phyloP scores from a whole-genome alignment of 2,329 filamentous ascomycete species.

The Scedosporium dehoogii region DNA sequence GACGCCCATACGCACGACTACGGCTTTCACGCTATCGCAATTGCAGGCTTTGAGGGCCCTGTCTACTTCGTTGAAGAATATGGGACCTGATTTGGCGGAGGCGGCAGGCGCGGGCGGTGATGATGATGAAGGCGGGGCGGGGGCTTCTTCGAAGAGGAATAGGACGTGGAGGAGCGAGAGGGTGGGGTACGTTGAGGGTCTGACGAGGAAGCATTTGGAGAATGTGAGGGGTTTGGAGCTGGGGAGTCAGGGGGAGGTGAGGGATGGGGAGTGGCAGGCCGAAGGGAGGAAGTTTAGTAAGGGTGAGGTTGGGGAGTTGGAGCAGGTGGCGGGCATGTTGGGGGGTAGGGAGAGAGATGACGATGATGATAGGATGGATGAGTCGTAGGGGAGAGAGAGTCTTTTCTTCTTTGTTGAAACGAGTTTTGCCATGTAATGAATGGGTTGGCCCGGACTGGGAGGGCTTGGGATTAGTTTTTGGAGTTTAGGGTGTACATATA shows the following conservation, averaged over 20 bases:
- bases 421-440: too few relatives aligned
- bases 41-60: slow-evolving; percentile 67
- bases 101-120: slow-evolving; percentile 18
- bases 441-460: too few relatives aligned
- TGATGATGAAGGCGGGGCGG: slow-evolving; percentile 20
- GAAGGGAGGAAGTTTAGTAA: slow-evolving; percentile 37
- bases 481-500: too few relatives aligned
- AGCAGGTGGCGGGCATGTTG: slow-evolving; percentile 37
- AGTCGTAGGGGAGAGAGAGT: neutral
- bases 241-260: slow-evolving; percentile 48
- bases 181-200: slow-evolving; percentile 72
- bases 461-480: neutral
- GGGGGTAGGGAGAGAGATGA: slow-evolving; percentile 17
- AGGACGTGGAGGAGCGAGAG: slow-evolving; percentile 60
- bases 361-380: slow-evolving; percentile 8
- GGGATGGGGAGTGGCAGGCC: slow-evolving; percentile 55
- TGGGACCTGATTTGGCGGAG: slow-evolving; percentile 52
- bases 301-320: slow-evolving; percentile 48
- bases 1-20: slow-evolving; percentile 57
- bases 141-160: neutral
- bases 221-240: slow-evolving; percentile 56
- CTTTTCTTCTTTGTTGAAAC: neutral
- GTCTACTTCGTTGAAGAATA: slow-evolving; percentile 45
- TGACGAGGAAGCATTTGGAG: slow-evolving; percentile 70
- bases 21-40: slow-evolving; percentile 73